These are phyloP conservation scores for Russula ochroleuca DNA, from an alignment of 768 basidiomycete genomes.

Conservation along the genomic window DNA sequence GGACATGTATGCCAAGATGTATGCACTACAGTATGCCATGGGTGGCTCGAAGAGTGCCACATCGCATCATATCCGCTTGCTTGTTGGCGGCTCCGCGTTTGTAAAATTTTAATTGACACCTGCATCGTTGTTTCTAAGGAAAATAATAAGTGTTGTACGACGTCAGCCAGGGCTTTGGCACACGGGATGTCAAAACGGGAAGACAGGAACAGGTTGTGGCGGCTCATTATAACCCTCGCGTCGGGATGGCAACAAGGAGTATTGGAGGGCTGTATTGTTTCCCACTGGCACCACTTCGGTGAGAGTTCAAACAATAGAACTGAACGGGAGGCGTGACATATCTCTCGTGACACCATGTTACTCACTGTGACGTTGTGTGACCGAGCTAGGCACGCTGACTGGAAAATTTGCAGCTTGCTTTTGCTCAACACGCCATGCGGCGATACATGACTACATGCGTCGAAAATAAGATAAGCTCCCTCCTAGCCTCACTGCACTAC, in stretches of 20 bases:
- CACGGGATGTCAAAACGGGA: background rate
- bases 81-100: background rate
- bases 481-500: too few species aligned
- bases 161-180: background rate
- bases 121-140: background rate
- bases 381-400: too few species aligned
- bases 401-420: background rate
- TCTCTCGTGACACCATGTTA: background rate
- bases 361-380: background rate
- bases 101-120: background rate
- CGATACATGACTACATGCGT: background rate
- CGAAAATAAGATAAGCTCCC: too few species aligned
- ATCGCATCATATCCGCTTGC: background rate
- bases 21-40: background rate
- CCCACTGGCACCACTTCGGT: background rate
- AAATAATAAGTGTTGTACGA: background rate
- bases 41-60: background rate
- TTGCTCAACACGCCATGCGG: background rate
- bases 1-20: background rate
- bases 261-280: background rate
- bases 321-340: too few species aligned
- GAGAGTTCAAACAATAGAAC: background rate
- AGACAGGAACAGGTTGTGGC: background rate
- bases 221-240: background rate
- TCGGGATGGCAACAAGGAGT: background rate